Evolutionary conservation across 176 grass and related monocot genomes (phyloP).

Genomic region (Pharus latifolius): DNA sequence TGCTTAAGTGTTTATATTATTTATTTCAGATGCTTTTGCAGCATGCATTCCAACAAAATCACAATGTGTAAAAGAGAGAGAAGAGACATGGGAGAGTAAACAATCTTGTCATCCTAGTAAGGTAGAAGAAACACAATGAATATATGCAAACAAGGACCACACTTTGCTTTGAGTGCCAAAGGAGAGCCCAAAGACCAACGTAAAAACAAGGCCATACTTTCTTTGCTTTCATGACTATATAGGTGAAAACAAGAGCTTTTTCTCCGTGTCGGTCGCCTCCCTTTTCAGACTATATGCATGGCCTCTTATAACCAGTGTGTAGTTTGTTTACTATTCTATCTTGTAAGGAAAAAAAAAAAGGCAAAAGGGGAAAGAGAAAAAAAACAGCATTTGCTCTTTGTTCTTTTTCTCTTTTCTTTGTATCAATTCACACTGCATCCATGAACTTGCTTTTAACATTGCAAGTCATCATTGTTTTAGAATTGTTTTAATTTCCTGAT

Average conservation of each 20-base stretch:
- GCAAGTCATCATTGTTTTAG: neutral
- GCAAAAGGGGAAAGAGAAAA: slow-evolving; percentile 16
- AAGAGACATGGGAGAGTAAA: slow-evolving; percentile 20
- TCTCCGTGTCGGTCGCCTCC: slow-evolving; percentile 25
- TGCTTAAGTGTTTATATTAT: slow-evolving; percentile 23
- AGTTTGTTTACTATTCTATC: slow-evolving; percentile 29
- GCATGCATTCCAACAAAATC: slow-evolving; percentile 47
- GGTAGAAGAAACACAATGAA: slow-evolving; percentile 58
- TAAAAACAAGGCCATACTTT: slow-evolving; percentile 88
- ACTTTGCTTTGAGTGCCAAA: slow-evolving; percentile 57
- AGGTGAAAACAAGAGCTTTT: slow-evolving; percentile 69
- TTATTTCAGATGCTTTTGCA: slow-evolving; percentile 44
- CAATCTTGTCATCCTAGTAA: slow-evolving; percentile 27
- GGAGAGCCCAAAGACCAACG: slow-evolving; percentile 54
- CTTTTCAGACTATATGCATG: slow-evolving; percentile 37
- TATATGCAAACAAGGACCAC: slow-evolving; percentile 74
- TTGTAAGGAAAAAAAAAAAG: slow-evolving; percentile 30
- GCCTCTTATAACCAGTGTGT: neutral
- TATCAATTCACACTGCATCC: slow-evolving; percentile 19
- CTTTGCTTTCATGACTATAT: slow-evolving; percentile 63
- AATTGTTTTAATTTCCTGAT: no score
- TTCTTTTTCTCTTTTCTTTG: slow-evolving; percentile 15
- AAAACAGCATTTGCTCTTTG: slow-evolving; percentile 17
- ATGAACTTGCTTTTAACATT: neutral
- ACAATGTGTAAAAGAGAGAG: slow-evolving; percentile 1